These are phyloP conservation scores for Leccinum disarticulatum DNA, from an alignment of 768 basidiomycete genomes.

Conservation along the genomic window DNA sequence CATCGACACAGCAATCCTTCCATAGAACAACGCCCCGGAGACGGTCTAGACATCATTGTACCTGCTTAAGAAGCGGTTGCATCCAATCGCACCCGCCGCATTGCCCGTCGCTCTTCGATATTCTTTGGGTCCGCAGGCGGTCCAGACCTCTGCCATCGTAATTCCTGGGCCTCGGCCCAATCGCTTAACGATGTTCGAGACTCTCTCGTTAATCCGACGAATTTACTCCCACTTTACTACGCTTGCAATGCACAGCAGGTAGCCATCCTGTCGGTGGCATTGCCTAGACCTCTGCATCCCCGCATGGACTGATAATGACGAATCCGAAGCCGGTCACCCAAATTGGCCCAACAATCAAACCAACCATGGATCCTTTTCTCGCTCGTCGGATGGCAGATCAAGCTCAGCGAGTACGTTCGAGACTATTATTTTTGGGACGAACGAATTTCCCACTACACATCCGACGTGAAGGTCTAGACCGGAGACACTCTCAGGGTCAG, in stretches of 20 bases:
- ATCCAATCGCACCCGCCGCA: not conserved
- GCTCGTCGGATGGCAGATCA: not conserved
- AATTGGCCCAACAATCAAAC: not conserved
- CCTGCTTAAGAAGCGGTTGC: not conserved
- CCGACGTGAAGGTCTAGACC: slow-evolving; percentile 13
- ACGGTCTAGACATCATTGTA: not conserved
- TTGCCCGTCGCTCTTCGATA: not conserved
- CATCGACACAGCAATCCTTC: not conserved
- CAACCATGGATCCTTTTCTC: not conserved
- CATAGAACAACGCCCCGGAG: not conserved
- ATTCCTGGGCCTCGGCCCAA: not conserved
- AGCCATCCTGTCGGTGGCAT: not conserved
- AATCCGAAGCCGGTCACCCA: not conserved
- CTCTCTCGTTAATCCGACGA: not conserved
- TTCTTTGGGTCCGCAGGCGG: not conserved
- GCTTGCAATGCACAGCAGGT: slow-evolving; percentile 5
- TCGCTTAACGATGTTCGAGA: slow-evolving; percentile 9
- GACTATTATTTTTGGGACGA: not conserved
- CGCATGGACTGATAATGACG: not conserved
- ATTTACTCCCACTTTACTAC: not conserved
- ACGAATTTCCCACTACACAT: not conserved
- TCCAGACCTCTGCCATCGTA: slow-evolving; percentile 8
- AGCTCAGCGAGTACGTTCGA: slow-evolving; percentile 1
- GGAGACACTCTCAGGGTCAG: not conserved
- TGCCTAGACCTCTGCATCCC: slow-evolving; percentile 10